phyloP scores from a whole-genome alignment of 2,329 filamentous ascomycete species.

The Aureobasidium pullulans region DNA sequence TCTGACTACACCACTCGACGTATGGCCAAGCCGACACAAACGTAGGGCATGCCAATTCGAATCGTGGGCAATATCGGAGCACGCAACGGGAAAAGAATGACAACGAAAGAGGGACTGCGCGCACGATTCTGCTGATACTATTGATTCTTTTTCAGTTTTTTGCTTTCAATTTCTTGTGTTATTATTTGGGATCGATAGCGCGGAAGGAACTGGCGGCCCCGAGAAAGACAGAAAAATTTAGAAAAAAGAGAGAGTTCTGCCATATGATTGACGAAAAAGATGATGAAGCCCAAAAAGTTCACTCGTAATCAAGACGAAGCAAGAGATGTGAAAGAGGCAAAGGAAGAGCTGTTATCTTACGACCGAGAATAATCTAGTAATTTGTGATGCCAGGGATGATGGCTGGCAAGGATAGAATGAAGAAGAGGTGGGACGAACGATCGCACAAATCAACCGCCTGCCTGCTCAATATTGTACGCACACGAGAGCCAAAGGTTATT shows the following conservation, averaged over 20 bases:
- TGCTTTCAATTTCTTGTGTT: not conserved
- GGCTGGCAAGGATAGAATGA: not conserved
- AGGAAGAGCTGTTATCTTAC: not conserved
- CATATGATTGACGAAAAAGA: not conserved
- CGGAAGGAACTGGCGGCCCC: not conserved
- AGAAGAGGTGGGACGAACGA: not conserved
- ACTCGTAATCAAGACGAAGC: not conserved
- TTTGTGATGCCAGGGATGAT: not conserved
- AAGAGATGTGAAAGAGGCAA: not conserved
- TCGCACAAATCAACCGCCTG: not conserved
- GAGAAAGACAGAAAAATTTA: conserved; percentile 12
- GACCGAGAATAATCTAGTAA: not conserved
- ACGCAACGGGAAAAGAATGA: not conserved
- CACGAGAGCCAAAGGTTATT: not conserved
- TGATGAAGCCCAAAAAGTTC: not conserved
- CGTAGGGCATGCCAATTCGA: not conserved
- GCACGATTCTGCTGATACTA: not conserved
- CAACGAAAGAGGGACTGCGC: not conserved
- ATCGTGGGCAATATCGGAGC: not conserved
- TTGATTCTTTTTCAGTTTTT: not conserved
- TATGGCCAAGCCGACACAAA: not conserved
- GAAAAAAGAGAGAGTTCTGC: conserved; percentile 5
- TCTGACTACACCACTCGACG: not conserved
- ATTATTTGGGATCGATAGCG: not conserved
- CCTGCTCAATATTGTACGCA: not conserved